phyloP scores from a whole-genome alignment of 2,329 filamentous ascomycete genomes.

The Mariannaea sp. region DNA sequence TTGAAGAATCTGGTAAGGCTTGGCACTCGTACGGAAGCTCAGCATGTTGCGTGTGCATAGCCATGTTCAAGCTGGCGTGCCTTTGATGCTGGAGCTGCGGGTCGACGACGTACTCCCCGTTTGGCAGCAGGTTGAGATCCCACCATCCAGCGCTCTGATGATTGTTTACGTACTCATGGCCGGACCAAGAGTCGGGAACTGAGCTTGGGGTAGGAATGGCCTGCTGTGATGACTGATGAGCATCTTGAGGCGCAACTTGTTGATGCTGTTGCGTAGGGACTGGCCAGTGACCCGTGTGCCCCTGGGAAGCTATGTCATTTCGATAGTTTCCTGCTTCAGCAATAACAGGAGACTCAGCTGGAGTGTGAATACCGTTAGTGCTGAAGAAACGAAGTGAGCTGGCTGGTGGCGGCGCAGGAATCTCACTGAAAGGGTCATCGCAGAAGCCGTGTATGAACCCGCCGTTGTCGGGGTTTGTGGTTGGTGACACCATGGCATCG shows the following conservation, averaged over 20 bases:
- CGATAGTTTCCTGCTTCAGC: conserved; percentile 40
- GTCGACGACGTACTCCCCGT: conserved; percentile 34
- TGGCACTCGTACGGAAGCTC: conserved; percentile 50
- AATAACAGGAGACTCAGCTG: conserved; percentile 46
- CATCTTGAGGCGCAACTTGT: conserved; percentile 23
- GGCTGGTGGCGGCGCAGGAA: conserved; percentile 33
- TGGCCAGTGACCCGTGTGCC: conserved; percentile 11
- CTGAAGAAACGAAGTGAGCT: conserved; percentile 40
- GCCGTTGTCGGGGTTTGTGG: conserved; percentile 35
- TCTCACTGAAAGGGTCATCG: conserved; percentile 47
- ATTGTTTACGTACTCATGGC: conserved; percentile 36
- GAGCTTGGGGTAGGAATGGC: conserved; percentile 22
- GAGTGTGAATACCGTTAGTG: conserved; percentile 43
- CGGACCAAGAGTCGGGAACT: conserved; percentile 32
- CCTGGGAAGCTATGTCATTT: conserved; percentile 27
- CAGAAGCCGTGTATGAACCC: conserved; percentile 45
- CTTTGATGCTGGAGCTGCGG: conserved; percentile 41
- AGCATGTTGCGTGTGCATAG: conserved; percentile 48
- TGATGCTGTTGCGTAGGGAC: conserved; percentile 28
- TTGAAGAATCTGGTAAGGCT: conserved; percentile 38
- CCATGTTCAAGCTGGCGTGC: conserved; percentile 46
- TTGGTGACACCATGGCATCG: conserved; percentile 35
- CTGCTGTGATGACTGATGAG: conserved; percentile 28
- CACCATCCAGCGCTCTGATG: conserved; percentile 39
- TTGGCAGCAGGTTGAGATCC: conserved; percentile 41